Base-by-base conservation (phyloP, 2,329 filamentous ascomycete species). In the Decorospora gaudefroyi region DNA sequence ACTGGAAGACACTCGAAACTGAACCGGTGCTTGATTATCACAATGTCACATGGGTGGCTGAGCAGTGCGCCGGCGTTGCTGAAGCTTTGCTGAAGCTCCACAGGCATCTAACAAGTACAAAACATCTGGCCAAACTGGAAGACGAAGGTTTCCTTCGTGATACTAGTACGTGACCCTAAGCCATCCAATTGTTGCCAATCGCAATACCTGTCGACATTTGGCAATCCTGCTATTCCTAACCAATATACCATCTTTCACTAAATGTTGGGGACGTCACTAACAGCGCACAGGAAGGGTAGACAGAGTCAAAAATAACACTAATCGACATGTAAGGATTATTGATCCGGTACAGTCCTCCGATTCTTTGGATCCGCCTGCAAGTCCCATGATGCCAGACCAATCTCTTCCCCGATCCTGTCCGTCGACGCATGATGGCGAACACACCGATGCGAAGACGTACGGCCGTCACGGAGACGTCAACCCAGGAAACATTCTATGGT, bases 401-500 rank as follows among this genome's bases (percentile, higher is more conserved):
- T 16, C 25, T 18, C 0, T 32, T 28, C 7, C 9, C 10, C 19
- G 32, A 35, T 4, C 11, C 1, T 1, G 16, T 1, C 30, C 23
- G 21, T 12, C 32, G 13, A 9, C 32, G 13, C 42, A 1, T 15
- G 5, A 12, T 7, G 7, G 27, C 9, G n/a, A 28, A 17, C 10
- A 28, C 3, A 10, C 28, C 17, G 6, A 32, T 3, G 3, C 2
- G 7, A 52, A 38, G 10, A 22, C 37, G 19, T 54, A 44, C 12
- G 54, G 51, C 0, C 54, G 65, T 3, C 59, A 63, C 32, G 58
- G 58, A 0, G 55, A 61, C 25, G 50, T 61, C 6, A 54, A 57
- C 17, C 59, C 59, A 1, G 46, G 35, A 11, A 62, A 61, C 11
- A 61, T 62, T 6, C 50, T 62, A 2, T 49, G 44, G 40, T 62